Evolutionary conservation across 176 grass and related monocot species (phyloP).

Genomic region (Saccharum officinarum): DNA sequence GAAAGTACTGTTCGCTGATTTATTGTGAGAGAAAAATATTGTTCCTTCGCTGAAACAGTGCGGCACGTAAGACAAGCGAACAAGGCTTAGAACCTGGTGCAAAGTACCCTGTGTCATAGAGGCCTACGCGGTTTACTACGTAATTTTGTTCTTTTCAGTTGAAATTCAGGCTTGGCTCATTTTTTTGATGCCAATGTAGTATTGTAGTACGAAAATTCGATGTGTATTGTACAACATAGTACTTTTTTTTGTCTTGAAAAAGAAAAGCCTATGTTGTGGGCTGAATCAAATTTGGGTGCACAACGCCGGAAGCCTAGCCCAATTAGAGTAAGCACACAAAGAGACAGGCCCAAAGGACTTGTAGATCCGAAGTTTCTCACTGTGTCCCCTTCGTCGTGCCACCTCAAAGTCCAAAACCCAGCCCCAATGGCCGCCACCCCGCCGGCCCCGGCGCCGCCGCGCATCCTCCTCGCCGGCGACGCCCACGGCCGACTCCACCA

Average conservation of each 20-base stretch:
- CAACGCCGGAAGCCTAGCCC: not conserved
- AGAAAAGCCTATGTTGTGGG: not conserved
- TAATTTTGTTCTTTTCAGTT: too few relatives aligned
- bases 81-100: too few relatives aligned
- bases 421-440: constrained; percentile 45
- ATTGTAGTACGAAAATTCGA: too few relatives aligned
- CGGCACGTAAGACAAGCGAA: too few relatives aligned
- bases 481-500: constrained; percentile 65
- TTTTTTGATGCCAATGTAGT: too few relatives aligned
- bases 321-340: not conserved
- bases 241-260: not conserved
- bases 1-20: too few relatives aligned
- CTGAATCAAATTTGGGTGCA: not conserved
- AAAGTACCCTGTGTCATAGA: too few relatives aligned
- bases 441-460: constrained; percentile 45
- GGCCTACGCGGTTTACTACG: too few relatives aligned
- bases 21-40: too few relatives aligned
- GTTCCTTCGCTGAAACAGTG: too few relatives aligned
- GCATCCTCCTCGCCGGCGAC: constrained; percentile 88
- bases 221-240: too few relatives aligned
- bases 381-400: not conserved
- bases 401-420: constrained; percentile 2
- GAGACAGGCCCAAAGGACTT: not conserved
- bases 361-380: not conserved
- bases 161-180: too few relatives aligned